Percentiles rank a stretch among this genome's conserved stretches.
These are phyloP conservation scores for Komagataella pseudopastoris DNA, from an alignment of 805 yeast genomes.

Conservation along the genomic window DNA sequence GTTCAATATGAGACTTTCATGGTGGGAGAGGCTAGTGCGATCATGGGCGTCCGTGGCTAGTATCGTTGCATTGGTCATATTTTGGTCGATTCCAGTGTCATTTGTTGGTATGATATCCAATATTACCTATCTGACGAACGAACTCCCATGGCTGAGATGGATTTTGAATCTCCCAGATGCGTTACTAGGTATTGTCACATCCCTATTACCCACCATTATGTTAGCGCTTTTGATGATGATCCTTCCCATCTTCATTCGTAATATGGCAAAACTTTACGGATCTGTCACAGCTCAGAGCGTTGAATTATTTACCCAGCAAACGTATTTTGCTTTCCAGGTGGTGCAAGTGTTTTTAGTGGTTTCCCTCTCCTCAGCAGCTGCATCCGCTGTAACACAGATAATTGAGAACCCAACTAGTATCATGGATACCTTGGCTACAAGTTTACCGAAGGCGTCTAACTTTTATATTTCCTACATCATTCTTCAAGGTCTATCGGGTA, in stretches of 20 bases:
- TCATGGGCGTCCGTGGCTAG: constrained; percentile 35
- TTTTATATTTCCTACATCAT: constrained; percentile 57
- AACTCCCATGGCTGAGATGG: constrained; percentile 39
- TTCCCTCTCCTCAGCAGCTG: constrained; percentile 73
- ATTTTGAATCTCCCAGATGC: constrained; percentile 39
- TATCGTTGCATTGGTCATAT: constrained; percentile 38
- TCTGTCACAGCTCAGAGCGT: constrained; percentile 40
- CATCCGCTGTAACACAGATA: constrained; percentile 65
- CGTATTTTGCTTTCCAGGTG: constrained; percentile 75
- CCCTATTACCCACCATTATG: constrained; percentile 54
- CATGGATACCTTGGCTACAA: constrained; percentile 45
- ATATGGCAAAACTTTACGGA: constrained; percentile 50
- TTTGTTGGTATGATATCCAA: constrained; percentile 68
- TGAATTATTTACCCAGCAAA: constrained; percentile 52
- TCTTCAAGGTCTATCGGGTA: constrained; percentile 52
- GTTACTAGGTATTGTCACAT: constrained; percentile 52
- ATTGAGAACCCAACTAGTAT: constrained; percentile 45
- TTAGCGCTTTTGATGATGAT: constrained; percentile 53
- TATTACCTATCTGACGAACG: constrained; percentile 45
- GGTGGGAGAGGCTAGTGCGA: constrained; percentile 67
- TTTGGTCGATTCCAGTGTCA: constrained; percentile 74
- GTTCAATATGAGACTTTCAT: constrained; percentile 62
- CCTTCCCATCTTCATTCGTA: constrained; percentile 51
- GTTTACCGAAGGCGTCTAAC: constrained; percentile 62
- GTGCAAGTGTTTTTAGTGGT: constrained; percentile 79